Evolutionary conservation across 805 yeast species (phyloP), one percentile per base, ranked within the genome.

Genomic region (Lipomyces sp.): DNA sequence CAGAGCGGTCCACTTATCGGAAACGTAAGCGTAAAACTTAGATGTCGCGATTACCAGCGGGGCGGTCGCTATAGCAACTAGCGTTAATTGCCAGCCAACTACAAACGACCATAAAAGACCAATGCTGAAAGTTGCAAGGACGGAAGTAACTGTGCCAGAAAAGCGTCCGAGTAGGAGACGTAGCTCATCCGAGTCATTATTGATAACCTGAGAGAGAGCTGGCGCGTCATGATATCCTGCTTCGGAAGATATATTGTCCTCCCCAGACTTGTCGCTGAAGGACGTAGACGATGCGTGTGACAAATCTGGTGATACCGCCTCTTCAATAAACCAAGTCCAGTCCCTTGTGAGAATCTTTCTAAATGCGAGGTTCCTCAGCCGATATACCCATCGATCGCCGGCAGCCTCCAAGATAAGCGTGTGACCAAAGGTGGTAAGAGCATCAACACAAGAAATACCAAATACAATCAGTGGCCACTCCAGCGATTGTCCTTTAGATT

Each of bases 101-200:
- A 82, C 82, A 0, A 92, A 68, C 0, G 97, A 87, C 98, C 98
- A 95, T 5, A 86, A 79, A 3, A 87, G 68, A 3, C 97, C 96
- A 34, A 86, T 77, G 0, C 80, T 50, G 0, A 89, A 79, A 58
- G 92, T 81, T 0, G 86, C 79, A 1, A 84, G 59, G 51, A 90
- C 82, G 10, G 88, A 84, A 0, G 86, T 71, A 0, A 86, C 54
- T 0, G 87, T 82, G 8, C 87, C 80, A 37, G 90, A 74, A 69
- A 89, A 87, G 54, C 86, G 86, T 0, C 90, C 81, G 0, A 90
- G 82, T 48, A 93, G 77, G 0, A 81, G 77, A 67, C 97, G 82
- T 66, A 90, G 77, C 72, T 92, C 97, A 72, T 97, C 86, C 0
- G 90, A 77, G 75, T 95, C 98, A 74, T 90, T 92, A 82, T 93